These are phyloP conservation scores for Ascomycota sp. DNA, from an alignment of 2,329 filamentous ascomycete species.

Conservation along the genomic window DNA sequence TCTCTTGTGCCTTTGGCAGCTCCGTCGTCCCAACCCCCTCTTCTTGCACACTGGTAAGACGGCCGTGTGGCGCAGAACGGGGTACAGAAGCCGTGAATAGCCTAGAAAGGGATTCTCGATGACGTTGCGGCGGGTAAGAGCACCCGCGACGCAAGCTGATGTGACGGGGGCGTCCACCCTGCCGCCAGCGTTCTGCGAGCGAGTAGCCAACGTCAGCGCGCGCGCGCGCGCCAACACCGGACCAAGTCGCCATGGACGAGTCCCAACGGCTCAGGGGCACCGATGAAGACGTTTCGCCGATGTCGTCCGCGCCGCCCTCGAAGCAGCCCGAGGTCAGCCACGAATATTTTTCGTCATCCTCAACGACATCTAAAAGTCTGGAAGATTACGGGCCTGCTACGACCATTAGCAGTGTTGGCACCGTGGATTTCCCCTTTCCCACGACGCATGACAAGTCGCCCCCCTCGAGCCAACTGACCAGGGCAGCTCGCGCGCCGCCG, in stretches of 20 bases:
- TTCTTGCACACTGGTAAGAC: no score
- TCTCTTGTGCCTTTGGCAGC: no score
- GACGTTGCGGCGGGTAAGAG: no score
- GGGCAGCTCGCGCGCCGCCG: slow-evolving; percentile 3
- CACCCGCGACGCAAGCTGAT: no score
- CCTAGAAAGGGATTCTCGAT: no score
- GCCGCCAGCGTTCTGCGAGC: no score
- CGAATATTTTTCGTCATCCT: slow-evolving; percentile 10
- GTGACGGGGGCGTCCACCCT: no score
- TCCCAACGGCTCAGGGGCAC: slow-evolving; percentile 11
- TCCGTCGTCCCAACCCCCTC: no score
- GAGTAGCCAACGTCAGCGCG: neutral
- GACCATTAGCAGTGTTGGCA: slow-evolving; percentile 1
- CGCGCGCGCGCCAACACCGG: neutral
- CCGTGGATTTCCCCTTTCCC: slow-evolving; percentile 10
- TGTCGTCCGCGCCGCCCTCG: slow-evolving; percentile 8
- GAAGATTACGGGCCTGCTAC: slow-evolving; percentile 4
- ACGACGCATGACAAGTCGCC: slow-evolving; percentile 10
- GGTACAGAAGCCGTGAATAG: no score
- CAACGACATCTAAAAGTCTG: slow-evolving; percentile 3
- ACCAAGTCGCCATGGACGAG: slow-evolving; percentile 4
- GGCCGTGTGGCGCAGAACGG: no score
- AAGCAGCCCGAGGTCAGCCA: slow-evolving; percentile 4
- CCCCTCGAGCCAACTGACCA: slow-evolving; percentile 14
- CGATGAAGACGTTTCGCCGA: slow-evolving; percentile 23